Evolutionary conservation across 306 rosid genomes (phyloP).

Genomic region (Gynostemma pentaphyllum): DNA sequence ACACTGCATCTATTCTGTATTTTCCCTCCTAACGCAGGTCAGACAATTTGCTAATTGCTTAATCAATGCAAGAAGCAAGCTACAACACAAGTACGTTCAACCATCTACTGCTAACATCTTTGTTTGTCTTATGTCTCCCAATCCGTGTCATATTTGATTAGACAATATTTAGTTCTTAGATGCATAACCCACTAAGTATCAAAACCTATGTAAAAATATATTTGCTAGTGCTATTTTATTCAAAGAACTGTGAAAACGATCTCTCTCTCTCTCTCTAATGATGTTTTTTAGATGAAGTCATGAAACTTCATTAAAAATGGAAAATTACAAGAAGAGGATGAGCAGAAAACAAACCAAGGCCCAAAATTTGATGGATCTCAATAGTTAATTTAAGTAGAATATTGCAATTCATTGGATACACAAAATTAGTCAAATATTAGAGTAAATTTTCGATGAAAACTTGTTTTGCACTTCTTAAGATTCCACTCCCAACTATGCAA

Average conservation of each 20-base stretch:
- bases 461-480: background rate
- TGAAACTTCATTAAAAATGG: no score
- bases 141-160: background rate
- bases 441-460: no score
- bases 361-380: no score
- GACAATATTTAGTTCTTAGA: background rate
- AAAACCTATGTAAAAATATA: background rate
- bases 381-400: no score
- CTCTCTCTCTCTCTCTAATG: no score
- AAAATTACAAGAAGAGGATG: no score
- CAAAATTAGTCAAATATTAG: no score
- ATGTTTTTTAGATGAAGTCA: no score
- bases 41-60: constrained; percentile 70
- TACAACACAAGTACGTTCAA: constrained; percentile 70
- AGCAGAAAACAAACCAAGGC: no score
- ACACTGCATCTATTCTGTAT: background rate
- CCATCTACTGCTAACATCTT: background rate
- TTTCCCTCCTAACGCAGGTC: constrained; percentile 42
- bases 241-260: background rate
- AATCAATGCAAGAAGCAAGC: constrained; percentile 60
- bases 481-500: constrained; percentile 12
- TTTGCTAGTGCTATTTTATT: background rate
- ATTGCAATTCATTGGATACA: no score
- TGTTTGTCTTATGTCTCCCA: background rate
- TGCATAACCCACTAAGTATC: background rate